These are phyloP conservation scores for Cucumis hystrix DNA, from an alignment of 306 rosid species.

Conservation along the genomic window DNA sequence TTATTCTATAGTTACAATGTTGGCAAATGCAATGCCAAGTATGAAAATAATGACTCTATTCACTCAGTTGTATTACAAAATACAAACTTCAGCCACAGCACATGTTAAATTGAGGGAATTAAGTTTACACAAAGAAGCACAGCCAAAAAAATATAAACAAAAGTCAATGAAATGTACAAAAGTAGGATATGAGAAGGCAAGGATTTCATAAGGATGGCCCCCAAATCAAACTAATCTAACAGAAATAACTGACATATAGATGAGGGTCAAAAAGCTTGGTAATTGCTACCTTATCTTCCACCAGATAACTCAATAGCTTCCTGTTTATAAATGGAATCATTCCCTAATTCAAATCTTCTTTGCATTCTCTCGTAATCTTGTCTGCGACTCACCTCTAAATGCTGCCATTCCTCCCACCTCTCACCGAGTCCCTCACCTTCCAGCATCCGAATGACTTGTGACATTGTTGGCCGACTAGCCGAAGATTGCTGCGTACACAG, in stretches of 20 bases:
- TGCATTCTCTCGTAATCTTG: slow-evolving; percentile 81
- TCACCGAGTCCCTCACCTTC: slow-evolving; percentile 99
- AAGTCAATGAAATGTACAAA: neutral
- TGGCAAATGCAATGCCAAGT: neutral
- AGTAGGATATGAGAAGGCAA: neutral
- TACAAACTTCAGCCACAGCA: neutral
- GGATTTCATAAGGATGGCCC: neutral
- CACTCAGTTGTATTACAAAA: neutral
- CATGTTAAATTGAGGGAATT: neutral
- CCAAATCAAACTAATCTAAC: neutral
- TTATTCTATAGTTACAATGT: too few species aligned
- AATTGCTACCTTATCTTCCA: slow-evolving; percentile 44
- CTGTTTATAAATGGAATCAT: slow-evolving; percentile 76
- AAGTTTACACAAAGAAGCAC: neutral
- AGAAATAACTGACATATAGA: neutral
- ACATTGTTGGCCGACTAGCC: slow-evolving; percentile 87
- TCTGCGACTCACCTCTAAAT: slow-evolving; percentile 74
- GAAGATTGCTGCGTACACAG: slow-evolving; percentile 93
- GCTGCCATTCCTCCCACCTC: slow-evolving; percentile 99
- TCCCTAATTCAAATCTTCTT: slow-evolving; percentile 96
- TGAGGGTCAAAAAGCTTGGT: neutral
- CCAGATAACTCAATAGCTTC: slow-evolving; percentile 93
- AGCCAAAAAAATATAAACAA: neutral
- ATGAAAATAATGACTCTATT: neutral
- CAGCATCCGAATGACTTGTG: slow-evolving; percentile 90